Evolutionary conservation across 2,329 filamentous ascomycete species (phyloP).

Genomic region (Penicillium sp.): DNA sequence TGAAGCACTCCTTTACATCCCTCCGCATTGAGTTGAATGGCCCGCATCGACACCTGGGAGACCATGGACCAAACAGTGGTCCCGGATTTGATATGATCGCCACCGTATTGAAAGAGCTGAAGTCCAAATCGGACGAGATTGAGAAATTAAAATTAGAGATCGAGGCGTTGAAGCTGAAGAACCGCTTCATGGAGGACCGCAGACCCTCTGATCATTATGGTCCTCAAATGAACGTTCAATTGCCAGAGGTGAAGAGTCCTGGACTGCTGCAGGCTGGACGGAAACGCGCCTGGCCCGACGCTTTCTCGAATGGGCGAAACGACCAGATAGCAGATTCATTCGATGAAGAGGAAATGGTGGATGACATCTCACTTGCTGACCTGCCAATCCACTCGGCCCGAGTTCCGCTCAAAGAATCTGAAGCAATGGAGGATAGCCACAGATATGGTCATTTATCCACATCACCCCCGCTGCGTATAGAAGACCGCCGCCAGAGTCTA

Average conservation of each 20-base stretch:
- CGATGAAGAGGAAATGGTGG: constrained; percentile 32
- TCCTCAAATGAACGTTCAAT: constrained; percentile 7
- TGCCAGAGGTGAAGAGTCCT: constrained; percentile 34
- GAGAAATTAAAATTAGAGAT: constrained; percentile 40
- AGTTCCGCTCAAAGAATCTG: constrained; percentile 25
- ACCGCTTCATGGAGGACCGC: constrained; percentile 34
- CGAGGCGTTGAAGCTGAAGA: constrained; percentile 37
- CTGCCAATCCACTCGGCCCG: constrained; percentile 20
- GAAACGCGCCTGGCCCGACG: constrained; percentile 34
- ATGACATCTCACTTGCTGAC: constrained; percentile 26
- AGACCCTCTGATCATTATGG: constrained; percentile 12
- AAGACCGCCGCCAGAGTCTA: constrained; percentile 6
- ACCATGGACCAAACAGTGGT: constrained; percentile 17
- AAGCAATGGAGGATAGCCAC: background rate
- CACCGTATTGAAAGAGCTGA: constrained; percentile 40
- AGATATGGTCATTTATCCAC: background rate
- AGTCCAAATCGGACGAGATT: constrained; percentile 39
- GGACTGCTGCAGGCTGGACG: constrained; percentile 34
- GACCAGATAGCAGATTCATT: constrained; percentile 33
- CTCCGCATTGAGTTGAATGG: constrained; percentile 39
- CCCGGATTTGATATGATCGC: constrained; percentile 38
- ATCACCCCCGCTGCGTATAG: constrained; percentile 16
- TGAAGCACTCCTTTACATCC: constrained; percentile 39
- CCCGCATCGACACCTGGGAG: constrained; percentile 23
- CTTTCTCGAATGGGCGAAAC: constrained; percentile 24